Conservation (phyloP, 805 yeast species). For the Candida broadrunensis region DNA sequence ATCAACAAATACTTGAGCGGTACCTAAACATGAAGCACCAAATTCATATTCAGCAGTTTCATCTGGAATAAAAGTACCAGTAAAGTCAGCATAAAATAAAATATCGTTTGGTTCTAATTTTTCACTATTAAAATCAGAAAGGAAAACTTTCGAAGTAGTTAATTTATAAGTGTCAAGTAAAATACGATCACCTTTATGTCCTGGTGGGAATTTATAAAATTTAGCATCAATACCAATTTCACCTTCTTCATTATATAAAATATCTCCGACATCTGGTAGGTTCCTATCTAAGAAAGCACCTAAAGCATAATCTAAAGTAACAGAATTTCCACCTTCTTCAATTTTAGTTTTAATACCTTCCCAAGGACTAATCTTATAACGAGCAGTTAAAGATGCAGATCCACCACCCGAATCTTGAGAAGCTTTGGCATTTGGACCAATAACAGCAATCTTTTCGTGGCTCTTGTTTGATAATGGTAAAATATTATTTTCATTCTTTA, state of each 20-base stretch:
- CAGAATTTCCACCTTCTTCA: constrained; percentile 19
- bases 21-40: constrained; percentile 52
- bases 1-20: constrained; percentile 53
- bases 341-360: constrained; percentile 40
- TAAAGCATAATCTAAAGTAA: constrained; percentile 20
- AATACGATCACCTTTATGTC: constrained; percentile 9
- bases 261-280: constrained; percentile 26
- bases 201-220: constrained; percentile 16
- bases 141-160: constrained; percentile 17
- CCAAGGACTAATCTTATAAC: constrained; percentile 48
- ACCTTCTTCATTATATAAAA: constrained; percentile 20
- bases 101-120: constrained; percentile 15
- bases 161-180: constrained; percentile 14
- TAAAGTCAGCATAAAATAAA: constrained; percentile 43
- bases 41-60: constrained; percentile 47
- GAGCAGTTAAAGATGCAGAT: constrained; percentile 50
- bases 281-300: constrained; percentile 31
- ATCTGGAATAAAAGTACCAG: constrained; percentile 45
- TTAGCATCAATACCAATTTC: constrained; percentile 15
- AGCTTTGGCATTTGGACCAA: constrained; percentile 58
- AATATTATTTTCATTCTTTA: constrained; percentile 48
- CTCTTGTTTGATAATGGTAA: constrained; percentile 41
- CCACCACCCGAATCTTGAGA: constrained; percentile 61
- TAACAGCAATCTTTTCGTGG: constrained; percentile 39
- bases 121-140: constrained; percentile 20